A percentile compares a stretch with the other conserved stretches of the same genome.
Conservation (phyloP, 78 protist genomes). For the Dictyostelium citrinum region DNA sequence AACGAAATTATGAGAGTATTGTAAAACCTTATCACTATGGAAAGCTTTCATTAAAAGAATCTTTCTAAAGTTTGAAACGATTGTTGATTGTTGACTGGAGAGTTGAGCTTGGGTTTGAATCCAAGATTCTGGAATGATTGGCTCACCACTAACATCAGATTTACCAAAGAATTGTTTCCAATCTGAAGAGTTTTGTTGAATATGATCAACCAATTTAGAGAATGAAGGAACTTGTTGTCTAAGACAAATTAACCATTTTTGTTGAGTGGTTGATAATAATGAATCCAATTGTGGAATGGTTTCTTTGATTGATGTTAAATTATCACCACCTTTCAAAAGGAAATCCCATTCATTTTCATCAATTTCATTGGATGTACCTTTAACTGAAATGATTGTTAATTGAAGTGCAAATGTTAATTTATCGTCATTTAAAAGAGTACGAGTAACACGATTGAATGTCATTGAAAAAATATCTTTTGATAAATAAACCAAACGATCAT, state of each 20-base stretch:
- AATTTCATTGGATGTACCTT: conserved; percentile 55
- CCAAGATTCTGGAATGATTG: conserved; percentile 29
- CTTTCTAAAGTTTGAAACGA: conserved; percentile 15
- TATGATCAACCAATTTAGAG: conserved; percentile 45
- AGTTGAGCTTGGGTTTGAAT: not conserved
- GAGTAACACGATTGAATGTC: conserved; percentile 71
- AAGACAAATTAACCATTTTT: conserved; percentile 51
- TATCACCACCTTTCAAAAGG: conserved; percentile 79
- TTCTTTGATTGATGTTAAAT: conserved; percentile 27
- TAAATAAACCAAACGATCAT: conserved; percentile 81
- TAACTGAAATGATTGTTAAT: conserved; percentile 81
- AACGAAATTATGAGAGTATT: conserved; percentile 31
- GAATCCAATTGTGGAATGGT: conserved; percentile 15
- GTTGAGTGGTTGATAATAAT: not conserved
- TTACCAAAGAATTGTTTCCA: conserved; percentile 73
- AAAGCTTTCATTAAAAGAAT: conserved; percentile 87
- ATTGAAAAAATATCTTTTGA: conserved; percentile 59
- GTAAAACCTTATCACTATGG: conserved; percentile 87
- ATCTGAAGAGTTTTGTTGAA: conserved; percentile 39
- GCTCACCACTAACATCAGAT: not conserved
- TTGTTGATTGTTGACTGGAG: not conserved
- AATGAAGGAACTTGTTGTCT: conserved; percentile 28
- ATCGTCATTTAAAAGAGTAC: conserved; percentile 87
- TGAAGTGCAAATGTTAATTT: conserved; percentile 91
- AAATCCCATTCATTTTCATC: conserved; percentile 61